These are phyloP conservation scores for Zychaea mexicana DNA, from an alignment of 371 early-diverging fungal genomes.

Conservation along the genomic window DNA sequence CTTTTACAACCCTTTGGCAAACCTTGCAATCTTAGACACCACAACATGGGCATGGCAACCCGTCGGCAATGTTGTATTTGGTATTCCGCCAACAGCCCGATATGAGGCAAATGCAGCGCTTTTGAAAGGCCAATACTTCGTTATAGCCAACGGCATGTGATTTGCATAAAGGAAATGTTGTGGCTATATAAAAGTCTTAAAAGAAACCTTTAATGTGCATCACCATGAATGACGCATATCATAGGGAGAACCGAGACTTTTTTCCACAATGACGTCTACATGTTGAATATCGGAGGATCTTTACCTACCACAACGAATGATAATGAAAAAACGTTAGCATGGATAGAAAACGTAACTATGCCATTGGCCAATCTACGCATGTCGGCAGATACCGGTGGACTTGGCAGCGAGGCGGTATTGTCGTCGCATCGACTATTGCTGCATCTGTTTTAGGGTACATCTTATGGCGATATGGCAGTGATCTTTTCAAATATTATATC, in stretches of 20 bases:
- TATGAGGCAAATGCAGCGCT: slow-evolving; percentile 1
- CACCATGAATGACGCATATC: not conserved
- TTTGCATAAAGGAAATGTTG: not conserved
- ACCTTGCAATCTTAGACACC: not conserved
- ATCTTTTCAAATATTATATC: not conserved
- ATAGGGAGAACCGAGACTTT: slow-evolving; percentile 7
- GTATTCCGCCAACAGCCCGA: slow-evolving; percentile 1
- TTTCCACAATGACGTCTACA: slow-evolving; percentile 4
- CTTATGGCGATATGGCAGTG: not conserved
- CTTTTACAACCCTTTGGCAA: not conserved
- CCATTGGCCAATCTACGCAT: not conserved
- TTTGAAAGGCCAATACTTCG: not conserved
- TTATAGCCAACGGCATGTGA: not conserved
- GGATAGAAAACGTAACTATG: not conserved
- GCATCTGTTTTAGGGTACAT: not conserved
- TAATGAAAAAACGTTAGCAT: not conserved
- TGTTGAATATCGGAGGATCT: not conserved
- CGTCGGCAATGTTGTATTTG: not conserved
- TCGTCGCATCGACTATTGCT: slow-evolving; percentile 4
- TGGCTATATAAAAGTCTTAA: not conserved
- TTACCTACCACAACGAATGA: not conserved
- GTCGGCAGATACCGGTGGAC: not conserved
- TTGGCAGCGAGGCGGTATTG: too few species aligned
- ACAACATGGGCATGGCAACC: slow-evolving; percentile 1
- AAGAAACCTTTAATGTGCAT: too few species aligned